phyloP scores from a whole-genome alignment of 2,329 filamentous ascomycete genomes.

The Seiridium cupressi region DNA sequence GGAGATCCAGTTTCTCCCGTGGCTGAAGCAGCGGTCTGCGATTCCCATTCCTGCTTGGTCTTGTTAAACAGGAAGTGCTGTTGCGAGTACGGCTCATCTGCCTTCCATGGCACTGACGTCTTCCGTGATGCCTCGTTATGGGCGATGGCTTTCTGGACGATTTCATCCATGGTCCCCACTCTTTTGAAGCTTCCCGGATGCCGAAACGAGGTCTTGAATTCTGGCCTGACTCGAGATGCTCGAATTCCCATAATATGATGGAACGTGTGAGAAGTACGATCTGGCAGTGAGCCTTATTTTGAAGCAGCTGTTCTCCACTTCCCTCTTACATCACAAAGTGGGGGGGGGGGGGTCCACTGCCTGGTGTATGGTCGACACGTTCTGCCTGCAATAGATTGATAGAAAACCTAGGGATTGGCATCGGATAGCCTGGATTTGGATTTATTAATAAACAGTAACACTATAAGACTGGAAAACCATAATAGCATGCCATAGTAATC shows the following conservation, averaged over 20 bases:
- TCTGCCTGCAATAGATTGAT: too few relatives aligned
- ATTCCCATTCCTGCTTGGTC: slow-evolving; percentile 16
- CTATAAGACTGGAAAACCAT: too few relatives aligned
- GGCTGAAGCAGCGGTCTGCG: not conserved
- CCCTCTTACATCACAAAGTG: too few relatives aligned
- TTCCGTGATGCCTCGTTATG: slow-evolving; percentile 13
- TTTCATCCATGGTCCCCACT: slow-evolving; percentile 17
- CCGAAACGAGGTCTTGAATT: not conserved
- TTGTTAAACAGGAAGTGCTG: slow-evolving; percentile 19
- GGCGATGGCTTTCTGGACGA: slow-evolving; percentile 19
- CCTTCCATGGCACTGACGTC: slow-evolving; percentile 19
- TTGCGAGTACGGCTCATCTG: slow-evolving; percentile 23
- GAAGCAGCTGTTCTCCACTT: too few relatives aligned
- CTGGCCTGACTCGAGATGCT: not conserved
- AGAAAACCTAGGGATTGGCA: too few relatives aligned
- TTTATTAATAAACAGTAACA: too few relatives aligned
- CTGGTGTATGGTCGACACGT: too few relatives aligned
- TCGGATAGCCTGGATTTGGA: too few relatives aligned
- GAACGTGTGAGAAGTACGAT: too few relatives aligned
- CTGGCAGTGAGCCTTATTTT: too few relatives aligned
- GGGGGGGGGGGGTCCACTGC: too few relatives aligned
- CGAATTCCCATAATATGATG: not conserved
- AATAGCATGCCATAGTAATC: too few relatives aligned
- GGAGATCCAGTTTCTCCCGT: not conserved
- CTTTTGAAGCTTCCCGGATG: not conserved